Evolutionary conservation across 106 monocot species (phyloP).

Genomic region (Hemerocallis citrina): DNA sequence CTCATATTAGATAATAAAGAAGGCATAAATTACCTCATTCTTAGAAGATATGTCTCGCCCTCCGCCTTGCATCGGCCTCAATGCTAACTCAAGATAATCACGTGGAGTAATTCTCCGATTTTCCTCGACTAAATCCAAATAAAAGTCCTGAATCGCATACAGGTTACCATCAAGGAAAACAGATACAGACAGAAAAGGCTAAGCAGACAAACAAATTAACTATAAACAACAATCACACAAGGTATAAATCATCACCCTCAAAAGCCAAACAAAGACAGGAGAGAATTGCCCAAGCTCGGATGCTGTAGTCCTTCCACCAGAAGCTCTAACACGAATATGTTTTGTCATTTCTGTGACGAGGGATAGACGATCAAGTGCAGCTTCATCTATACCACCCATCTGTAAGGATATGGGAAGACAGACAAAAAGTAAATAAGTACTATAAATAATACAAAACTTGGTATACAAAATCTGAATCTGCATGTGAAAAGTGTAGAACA

Average conservation of each 20-base stretch:
- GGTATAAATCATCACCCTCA: constrained; percentile 37
- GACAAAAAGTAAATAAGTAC: not conserved
- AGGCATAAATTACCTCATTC: constrained; percentile 53
- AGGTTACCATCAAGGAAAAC: not conserved
- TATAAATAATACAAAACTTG: not conserved
- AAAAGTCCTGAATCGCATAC: constrained; percentile 61
- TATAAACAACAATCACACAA: not conserved
- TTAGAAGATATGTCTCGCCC: constrained; percentile 66
- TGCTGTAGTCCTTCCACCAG: constrained; percentile 56
- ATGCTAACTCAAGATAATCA: constrained; percentile 89
- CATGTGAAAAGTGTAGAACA: too few relatives aligned
- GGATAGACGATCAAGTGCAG: constrained; percentile 92
- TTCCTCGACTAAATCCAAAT: constrained; percentile 82
- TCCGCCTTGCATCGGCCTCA: constrained; percentile 72
- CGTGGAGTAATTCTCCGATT: constrained; percentile 76
- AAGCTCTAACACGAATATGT: constrained; percentile 89
- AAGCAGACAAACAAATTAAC: not conserved
- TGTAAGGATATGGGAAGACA: constrained; percentile 15
- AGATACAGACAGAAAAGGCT: not conserved
- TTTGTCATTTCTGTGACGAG: constrained; percentile 96
- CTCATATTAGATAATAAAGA: not conserved
- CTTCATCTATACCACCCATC: constrained; percentile 99
- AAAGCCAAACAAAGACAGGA: constrained; percentile 70
- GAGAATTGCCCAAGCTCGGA: constrained; percentile 72
- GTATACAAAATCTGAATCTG: not conserved